Base-by-base conservation (phyloP, 225 moss, liverwort and hornwort species). In the Sphagnum tenellum region DNA sequence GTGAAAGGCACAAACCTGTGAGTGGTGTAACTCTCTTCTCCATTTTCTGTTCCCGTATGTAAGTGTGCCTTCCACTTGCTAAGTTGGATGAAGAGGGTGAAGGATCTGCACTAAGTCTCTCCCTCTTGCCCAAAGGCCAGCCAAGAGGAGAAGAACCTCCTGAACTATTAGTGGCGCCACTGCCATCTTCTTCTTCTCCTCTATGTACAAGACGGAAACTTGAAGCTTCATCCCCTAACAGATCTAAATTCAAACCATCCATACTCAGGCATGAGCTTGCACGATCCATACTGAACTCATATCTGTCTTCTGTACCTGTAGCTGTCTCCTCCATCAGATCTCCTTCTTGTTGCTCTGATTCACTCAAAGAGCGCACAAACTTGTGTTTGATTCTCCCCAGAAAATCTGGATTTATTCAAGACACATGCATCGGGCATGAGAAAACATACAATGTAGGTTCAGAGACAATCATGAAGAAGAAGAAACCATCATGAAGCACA, bases 81-180 rank as follows among this genome's bases (percentile, higher is more conserved):
- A 92, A 67, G 79, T 85, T 92, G 55, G 88, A 88, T 70, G 86
- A 86, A 12, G 87, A 75, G 45, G 95, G 92, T 12, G 96, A 96
- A 58, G 82, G 84, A 51, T 81, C 78, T 48, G 89, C 77, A 69
- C 92, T 80, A 48, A 69, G 73, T 77, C 92, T 82, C 60, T 91
- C 91, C 60, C 75, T 66, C 72, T 84, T 88, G 50, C 86, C 92
- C 65, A 92, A 72, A 5, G 96, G 96, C 96, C 96, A 96, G 56
- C 96, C 92, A 68, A 96, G 70, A 44, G 95, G 96, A 14, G 95
- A 95, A 4, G 96, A 96, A 13, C 86, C 86, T 47, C 85, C 78
- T 57, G 92, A 92, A 68, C 89, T 87, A 67, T 88, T 85, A 44
- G 81, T 79, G 61, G 77, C 86, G 57, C 92, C 96, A 52, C 92